These are phyloP conservation scores for Tulasnella sp. DNA, from an alignment of 768 basidiomycete genomes.

Conservation along the genomic window DNA sequence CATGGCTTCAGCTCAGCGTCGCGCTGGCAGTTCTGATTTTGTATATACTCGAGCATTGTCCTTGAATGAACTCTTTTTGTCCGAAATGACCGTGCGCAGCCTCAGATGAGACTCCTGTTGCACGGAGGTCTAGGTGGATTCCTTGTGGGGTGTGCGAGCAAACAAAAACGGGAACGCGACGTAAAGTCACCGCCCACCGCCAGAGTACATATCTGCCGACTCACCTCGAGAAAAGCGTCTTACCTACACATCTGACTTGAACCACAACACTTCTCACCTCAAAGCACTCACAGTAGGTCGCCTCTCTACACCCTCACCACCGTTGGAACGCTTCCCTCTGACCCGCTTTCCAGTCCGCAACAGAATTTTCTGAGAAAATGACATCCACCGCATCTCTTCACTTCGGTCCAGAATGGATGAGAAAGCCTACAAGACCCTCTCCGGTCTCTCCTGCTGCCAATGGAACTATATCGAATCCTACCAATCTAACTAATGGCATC, in stretches of 20 bases:
- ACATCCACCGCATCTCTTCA: conserved; percentile 68
- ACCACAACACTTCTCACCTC: neutral
- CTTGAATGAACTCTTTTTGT: neutral
- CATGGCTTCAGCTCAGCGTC: too few species aligned
- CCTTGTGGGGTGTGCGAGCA: neutral
- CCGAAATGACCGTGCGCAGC: neutral
- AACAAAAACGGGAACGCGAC: conserved; percentile 14
- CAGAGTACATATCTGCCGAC: conserved; percentile 20
- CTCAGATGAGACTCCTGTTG: neutral
- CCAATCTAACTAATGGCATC: neutral
- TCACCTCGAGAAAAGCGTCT: conserved; percentile 22
- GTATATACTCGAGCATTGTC: too few species aligned
- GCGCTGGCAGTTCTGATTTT: too few species aligned
- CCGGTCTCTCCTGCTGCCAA: conserved; percentile 20
- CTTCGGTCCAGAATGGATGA: conserved; percentile 94
- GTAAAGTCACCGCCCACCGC: conserved; percentile 1
- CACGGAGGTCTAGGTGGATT: neutral
- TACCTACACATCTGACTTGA: neutral
- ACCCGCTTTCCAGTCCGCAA: conserved; percentile 20
- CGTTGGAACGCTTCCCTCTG: neutral
- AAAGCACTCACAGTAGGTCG: neutral
- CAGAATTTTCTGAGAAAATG: conserved; percentile 32
- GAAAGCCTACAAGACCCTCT: conserved; percentile 57
- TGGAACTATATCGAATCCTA: conserved; percentile 1
- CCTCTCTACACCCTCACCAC: neutral